Base-by-base conservation (phyloP, 352 stramenopile species). In the Halophytophthora polymorphica region DNA sequence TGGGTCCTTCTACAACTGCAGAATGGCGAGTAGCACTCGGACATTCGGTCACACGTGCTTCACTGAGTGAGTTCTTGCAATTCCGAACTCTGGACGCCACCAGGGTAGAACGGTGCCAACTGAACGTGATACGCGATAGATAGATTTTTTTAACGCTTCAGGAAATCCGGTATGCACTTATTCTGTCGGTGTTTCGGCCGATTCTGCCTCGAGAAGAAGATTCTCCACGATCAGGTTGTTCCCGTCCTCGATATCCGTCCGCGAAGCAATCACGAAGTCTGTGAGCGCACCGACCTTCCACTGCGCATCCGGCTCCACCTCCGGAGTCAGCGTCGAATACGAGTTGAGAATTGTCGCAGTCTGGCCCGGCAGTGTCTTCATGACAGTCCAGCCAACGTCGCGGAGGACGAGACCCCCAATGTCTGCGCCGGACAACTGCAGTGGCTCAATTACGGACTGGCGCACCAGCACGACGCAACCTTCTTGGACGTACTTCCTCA, bases 211-310 rank as follows among this genome's bases (percentile, higher is more conserved):
- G 1, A 64, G 19, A 5, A 69, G 29, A 6, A 64, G 23, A 18
- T 56, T 64, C 21, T 69, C 60, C 13, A 69, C 28, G 22, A 69
- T 61, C 10, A 17, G 49, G 14, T 69, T 54, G 18, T 61, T 69
- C 2, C 49, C 55, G 12, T 47, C 22, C n/a, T 69, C 60, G 22
- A 69, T 57, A 1, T 69, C 45, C 51, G 42, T 29, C 3, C 60
- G 54, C 2, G 55, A 64, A 19, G 60, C 49, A 14, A 83, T 44
- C 25, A 77, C 66, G 50, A 83, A 77, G 14, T 80, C 63, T 2
- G 66, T 83, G 29, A 83, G 34, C 0, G 66, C 38, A 11, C 60
- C 63, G 10, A 77, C 56, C 41, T 73, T 55, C 42, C 67, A 63
- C 22, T 70, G 58, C 6, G 61, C 38, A 36, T 72, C 59, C 12